Percentiles rank a stretch among this genome's conserved stretches.
Conservation (phyloP, 257 asterid species). For the Capsicum pubescens region DNA sequence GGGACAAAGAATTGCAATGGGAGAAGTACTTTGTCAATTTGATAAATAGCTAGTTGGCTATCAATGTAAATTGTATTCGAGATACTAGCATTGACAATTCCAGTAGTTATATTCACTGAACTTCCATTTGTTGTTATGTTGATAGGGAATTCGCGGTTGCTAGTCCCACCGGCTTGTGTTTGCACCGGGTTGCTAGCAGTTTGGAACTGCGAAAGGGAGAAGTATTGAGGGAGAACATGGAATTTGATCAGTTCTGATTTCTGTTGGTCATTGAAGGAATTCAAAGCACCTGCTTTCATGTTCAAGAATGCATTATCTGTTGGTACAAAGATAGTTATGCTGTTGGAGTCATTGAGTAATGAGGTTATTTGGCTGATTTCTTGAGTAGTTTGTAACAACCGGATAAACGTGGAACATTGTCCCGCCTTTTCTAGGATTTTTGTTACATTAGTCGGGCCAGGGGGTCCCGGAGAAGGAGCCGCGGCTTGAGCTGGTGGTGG, state of each 20-base stretch:
- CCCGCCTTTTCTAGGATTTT: slow-evolving; percentile 63
- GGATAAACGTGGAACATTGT: slow-evolving; percentile 53
- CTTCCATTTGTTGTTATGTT: slow-evolving; percentile 54
- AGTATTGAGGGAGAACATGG: slow-evolving; percentile 48
- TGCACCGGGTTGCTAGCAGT: slow-evolving; percentile 53
- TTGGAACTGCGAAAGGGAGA: slow-evolving; percentile 50
- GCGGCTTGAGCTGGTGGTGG: slow-evolving; percentile 24
- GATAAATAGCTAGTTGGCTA: slow-evolving; percentile 54
- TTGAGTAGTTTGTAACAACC: slow-evolving; percentile 58
- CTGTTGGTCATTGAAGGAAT: slow-evolving; percentile 48
- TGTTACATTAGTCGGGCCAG: slow-evolving; percentile 52
- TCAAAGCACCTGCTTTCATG: slow-evolving; percentile 52
- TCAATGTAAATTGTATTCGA: slow-evolving; percentile 47
- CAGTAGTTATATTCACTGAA: slow-evolving; percentile 55
- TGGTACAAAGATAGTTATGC: slow-evolving; percentile 59
- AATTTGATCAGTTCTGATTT: slow-evolving; percentile 53
- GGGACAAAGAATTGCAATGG: slow-evolving; percentile 51
- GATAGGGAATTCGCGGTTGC: slow-evolving; percentile 42
- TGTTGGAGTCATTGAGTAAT: slow-evolving; percentile 56
- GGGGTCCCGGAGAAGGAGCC: slow-evolving; percentile 50
- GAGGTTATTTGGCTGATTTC: slow-evolving; percentile 53
- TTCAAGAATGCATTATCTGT: slow-evolving; percentile 49
- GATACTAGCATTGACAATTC: slow-evolving; percentile 56
- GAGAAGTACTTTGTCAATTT: slow-evolving; percentile 55
- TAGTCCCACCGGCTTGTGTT: slow-evolving; percentile 59